Percentiles rank a stretch among this genome's conserved stretches.
Evolutionary conservation across 352 stramenopile species (phyloP).

Genomic region (Globisporangium perplexum): DNA sequence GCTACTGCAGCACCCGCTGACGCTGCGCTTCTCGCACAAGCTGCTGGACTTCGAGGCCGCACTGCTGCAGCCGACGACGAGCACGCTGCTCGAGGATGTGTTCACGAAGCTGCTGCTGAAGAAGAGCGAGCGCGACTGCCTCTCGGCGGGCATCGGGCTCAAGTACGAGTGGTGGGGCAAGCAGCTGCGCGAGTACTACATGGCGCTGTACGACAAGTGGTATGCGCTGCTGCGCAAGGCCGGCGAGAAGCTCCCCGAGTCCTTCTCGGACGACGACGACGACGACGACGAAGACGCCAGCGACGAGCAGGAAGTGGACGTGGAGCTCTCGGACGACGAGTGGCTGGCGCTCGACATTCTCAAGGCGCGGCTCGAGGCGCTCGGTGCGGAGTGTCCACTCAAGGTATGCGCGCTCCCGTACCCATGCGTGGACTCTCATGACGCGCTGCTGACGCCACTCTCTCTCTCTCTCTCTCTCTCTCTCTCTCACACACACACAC

Average conservation of each 20-base stretch:
- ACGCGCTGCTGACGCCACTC: conserved; percentile 4
- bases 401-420: conserved; percentile 23
- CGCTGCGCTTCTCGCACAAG: conserved; percentile 69
- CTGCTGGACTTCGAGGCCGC: conserved; percentile 82
- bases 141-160: conserved; percentile 70
- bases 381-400: conserved; percentile 47
- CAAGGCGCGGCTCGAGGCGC: conserved; percentile 41
- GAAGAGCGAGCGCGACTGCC: conserved; percentile 73
- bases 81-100: conserved; percentile 70
- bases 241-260: conserved; percentile 53
- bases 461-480: not conserved
- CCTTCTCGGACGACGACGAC: conserved; percentile 65
- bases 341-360: conserved; percentile 64
- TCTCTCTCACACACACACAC: no score
- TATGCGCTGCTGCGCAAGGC: conserved; percentile 72
- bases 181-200: conserved; percentile 78
- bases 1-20: conserved; percentile 75
- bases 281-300: conserved; percentile 18
- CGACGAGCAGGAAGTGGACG: conserved; percentile 51
- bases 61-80: conserved; percentile 65
- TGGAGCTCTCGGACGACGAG: conserved; percentile 76
- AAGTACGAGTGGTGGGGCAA: conserved; percentile 90
- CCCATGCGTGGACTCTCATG: not conserved
- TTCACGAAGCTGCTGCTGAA: conserved; percentile 84
- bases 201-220: conserved; percentile 78